Evolutionary conservation across 805 yeast species (phyloP).

Genomic region (Saturnispora gosingensis): DNA sequence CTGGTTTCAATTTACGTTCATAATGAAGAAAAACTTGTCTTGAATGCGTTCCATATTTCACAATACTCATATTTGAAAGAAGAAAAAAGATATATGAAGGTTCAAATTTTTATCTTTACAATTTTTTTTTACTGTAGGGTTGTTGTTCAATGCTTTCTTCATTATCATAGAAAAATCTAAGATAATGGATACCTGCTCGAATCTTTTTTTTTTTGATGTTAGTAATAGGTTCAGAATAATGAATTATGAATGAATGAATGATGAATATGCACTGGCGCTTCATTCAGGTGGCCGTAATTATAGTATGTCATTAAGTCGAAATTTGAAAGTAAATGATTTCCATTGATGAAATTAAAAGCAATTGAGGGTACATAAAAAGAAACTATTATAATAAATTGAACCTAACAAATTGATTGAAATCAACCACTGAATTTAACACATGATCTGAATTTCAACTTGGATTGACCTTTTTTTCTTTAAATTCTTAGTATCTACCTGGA

Average conservation of each 20-base stretch:
- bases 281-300: background rate
- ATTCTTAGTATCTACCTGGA: constrained; percentile 54
- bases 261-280: background rate
- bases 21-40: background rate
- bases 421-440: background rate
- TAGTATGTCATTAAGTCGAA: background rate
- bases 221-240: background rate
- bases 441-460: background rate
- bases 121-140: background rate
- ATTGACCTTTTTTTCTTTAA: background rate
- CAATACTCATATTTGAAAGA: background rate
- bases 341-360: constrained; percentile 3
- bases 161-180: background rate
- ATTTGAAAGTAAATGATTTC: background rate
- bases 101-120: background rate
- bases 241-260: background rate
- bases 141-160: background rate
- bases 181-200: background rate
- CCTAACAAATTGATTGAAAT: background rate
- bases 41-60: background rate
- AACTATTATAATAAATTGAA: constrained; percentile 1
- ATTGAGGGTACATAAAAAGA: constrained; percentile 2
- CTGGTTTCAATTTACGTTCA: background rate
- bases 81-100: background rate
- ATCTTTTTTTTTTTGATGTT: background rate